Percentiles rank a stretch among this genome's conserved stretches.
phyloP scores from a whole-genome alignment of 495 filamentous ascomycete species.

The Hypoxylon fuscum region DNA sequence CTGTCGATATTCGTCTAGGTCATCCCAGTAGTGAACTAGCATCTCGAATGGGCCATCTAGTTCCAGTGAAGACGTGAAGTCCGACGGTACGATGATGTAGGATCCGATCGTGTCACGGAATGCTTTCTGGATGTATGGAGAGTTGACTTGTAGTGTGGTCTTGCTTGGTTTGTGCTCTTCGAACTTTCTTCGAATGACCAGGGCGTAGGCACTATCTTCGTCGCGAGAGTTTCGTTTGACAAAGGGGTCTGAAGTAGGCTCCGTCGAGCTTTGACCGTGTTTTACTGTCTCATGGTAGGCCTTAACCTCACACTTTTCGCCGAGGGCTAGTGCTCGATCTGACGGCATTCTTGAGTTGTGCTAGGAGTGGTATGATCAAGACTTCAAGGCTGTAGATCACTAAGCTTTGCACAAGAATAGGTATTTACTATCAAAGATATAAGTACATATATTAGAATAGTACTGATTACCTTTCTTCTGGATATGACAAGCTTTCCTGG shows the following conservation, averaged over 20 bases:
- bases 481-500: too few species aligned
- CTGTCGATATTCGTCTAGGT: slow-evolving; percentile 41
- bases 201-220: slow-evolving; percentile 44
- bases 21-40: slow-evolving; percentile 46
- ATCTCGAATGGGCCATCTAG: slow-evolving; percentile 41
- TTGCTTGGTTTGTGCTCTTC: slow-evolving; percentile 40
- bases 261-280: slow-evolving; percentile 15
- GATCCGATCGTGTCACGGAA: slow-evolving; percentile 49
- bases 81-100: slow-evolving; percentile 49
- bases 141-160: slow-evolving; percentile 54
- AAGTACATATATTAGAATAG: too few species aligned
- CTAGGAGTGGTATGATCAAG: too few species aligned
- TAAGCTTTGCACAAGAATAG: too few species aligned
- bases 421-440: too few species aligned
- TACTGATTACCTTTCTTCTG: too few species aligned
- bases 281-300: slow-evolving; percentile 40
- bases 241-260: slow-evolving; percentile 33
- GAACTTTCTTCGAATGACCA: slow-evolving; percentile 47
- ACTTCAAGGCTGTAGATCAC: too few species aligned
- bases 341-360: too few species aligned
- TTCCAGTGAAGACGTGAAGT: slow-evolving; percentile 45
- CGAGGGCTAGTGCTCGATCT: neutral
- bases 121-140: slow-evolving; percentile 50
- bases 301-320: slow-evolving; percentile 41
- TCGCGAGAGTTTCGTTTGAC: slow-evolving; percentile 6